Conservation (phyloP, 108 stramenopile species). For the Aurantiochytrium sp. region DNA sequence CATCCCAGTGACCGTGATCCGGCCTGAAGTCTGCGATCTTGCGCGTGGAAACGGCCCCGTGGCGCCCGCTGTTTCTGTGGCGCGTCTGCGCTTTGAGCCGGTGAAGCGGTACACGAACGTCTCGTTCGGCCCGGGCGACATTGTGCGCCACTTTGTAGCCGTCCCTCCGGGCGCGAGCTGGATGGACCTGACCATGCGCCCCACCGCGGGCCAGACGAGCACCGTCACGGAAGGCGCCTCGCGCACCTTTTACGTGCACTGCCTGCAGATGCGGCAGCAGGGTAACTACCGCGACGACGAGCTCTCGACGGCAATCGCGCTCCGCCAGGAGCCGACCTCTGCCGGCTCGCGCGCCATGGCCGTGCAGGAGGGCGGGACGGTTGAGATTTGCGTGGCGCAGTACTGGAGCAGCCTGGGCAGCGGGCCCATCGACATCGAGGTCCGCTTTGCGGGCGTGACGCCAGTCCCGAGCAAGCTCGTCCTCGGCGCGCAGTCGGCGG, state of each 20-base stretch:
- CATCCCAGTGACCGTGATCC: not conserved
- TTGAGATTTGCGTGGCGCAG: slow-evolving; percentile 52
- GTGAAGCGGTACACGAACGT: not conserved
- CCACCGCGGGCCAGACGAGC: not conserved
- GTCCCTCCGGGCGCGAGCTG: slow-evolving; percentile 52
- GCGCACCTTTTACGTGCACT: slow-evolving; percentile 48
- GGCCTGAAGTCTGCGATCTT: not conserved
- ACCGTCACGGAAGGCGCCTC: not conserved
- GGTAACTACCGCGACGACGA: slow-evolving; percentile 36
- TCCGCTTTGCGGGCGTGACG: not conserved
- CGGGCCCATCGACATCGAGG: not conserved
- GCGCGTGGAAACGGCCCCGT: not conserved
- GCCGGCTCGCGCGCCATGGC: slow-evolving; percentile 34
- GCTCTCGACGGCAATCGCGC: slow-evolving; percentile 41
- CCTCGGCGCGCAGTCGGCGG: not conserved
- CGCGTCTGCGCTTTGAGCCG: not conserved
- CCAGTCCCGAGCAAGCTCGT: not conserved
- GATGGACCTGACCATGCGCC: slow-evolving; percentile 37
- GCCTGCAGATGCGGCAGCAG: slow-evolving; percentile 51
- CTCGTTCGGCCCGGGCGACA: not conserved
- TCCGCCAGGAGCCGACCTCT: slow-evolving; percentile 37
- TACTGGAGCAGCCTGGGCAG: slow-evolving; percentile 51
- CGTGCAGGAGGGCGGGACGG: slow-evolving; percentile 36
- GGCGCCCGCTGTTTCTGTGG: not conserved
- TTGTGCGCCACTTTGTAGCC: slow-evolving; percentile 39